Percentiles rank a stretch among this genome's conserved stretches.
Conservation (phyloP, 768 basidiomycete genomes). For the Podaxis mareebaensis region DNA sequence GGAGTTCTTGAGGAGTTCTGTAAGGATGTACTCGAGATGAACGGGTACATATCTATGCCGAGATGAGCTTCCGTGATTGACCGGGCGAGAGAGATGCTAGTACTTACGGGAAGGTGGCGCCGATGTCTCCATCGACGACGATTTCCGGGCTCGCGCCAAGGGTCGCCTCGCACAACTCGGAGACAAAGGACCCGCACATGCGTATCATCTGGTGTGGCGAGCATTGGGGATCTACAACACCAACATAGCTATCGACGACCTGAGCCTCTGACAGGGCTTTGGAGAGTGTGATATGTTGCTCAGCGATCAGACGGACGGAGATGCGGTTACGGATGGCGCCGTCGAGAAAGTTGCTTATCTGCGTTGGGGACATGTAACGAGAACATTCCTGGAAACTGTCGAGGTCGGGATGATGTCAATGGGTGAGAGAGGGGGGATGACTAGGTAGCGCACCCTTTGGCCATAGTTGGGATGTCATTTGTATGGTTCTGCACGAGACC, state of each 20-base stretch:
- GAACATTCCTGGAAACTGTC: constrained; percentile 82
- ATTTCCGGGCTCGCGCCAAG: constrained; percentile 71
- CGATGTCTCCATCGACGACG: constrained; percentile 66
- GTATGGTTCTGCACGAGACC: constrained; percentile 74
- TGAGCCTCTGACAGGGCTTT: constrained; percentile 54
- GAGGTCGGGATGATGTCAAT: background rate
- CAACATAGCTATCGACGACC: constrained; percentile 47
- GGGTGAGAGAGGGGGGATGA: background rate
- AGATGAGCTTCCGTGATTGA: constrained; percentile 13
- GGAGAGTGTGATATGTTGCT: constrained; percentile 87
- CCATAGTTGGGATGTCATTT: constrained; percentile 89
- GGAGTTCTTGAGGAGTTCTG: constrained; percentile 88
- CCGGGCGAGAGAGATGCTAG: background rate
- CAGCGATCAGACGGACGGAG: constrained; percentile 84
- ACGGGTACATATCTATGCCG: constrained; percentile 77
- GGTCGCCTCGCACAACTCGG: constrained; percentile 82
- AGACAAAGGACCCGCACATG: constrained; percentile 83
- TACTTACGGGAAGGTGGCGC: constrained; percentile 78
- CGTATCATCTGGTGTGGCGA: constrained; percentile 73
- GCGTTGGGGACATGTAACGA: constrained; percentile 79
- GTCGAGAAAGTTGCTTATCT: constrained; percentile 80
- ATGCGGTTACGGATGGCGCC: constrained; percentile 85
- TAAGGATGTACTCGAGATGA: constrained; percentile 89
- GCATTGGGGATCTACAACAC: constrained; percentile 73
- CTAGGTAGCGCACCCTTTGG: constrained; percentile 67